phyloP scores from a whole-genome alignment of 106 monocot species.

The Alisma plantagoaquatica region DNA sequence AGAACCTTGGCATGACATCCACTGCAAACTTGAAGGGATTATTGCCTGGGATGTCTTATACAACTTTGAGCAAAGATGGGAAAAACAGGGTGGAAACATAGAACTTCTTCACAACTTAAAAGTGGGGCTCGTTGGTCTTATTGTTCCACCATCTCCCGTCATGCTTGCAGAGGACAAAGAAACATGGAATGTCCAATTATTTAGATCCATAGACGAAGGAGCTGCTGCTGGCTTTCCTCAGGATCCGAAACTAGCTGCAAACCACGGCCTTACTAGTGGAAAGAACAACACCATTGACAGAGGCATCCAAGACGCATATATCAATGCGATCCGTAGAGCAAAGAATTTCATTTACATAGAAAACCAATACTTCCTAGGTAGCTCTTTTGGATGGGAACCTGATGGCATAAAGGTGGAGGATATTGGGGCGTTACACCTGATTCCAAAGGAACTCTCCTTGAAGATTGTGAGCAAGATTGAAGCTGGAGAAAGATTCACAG shows the following conservation, averaged over 20 bases:
- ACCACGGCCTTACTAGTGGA: slow-evolving; percentile 46
- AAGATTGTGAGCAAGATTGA: slow-evolving; percentile 70
- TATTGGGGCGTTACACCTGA: slow-evolving; percentile 41
- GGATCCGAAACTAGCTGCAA: slow-evolving; percentile 40
- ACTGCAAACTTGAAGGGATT: slow-evolving; percentile 46
- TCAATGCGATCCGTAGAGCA: slow-evolving; percentile 48
- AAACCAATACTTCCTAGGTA: slow-evolving; percentile 77
- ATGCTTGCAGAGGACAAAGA: slow-evolving; percentile 43
- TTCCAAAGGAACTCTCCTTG: slow-evolving; percentile 53
- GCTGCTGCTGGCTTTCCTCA: slow-evolving; percentile 62
- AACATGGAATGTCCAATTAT: slow-evolving; percentile 61
- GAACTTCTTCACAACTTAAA: slow-evolving; percentile 42
- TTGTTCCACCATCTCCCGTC: slow-evolving; percentile 40
- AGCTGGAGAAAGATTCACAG: slow-evolving; percentile 53
- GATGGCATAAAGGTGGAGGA: slow-evolving; percentile 48
- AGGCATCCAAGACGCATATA: slow-evolving; percentile 65
- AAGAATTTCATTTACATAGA: slow-evolving; percentile 71
- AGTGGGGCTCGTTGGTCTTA: slow-evolving; percentile 25
- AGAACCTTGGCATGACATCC: slow-evolving; percentile 78
- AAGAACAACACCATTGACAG: slow-evolving; percentile 54
- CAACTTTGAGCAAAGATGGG: slow-evolving; percentile 71
- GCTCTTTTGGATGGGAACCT: slow-evolving; percentile 48
- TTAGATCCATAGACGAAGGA: slow-evolving; percentile 64
- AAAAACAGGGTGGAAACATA: slow-evolving; percentile 50
- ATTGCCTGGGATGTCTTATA: slow-evolving; percentile 60